Percentiles rank a stretch among this genome's conserved stretches.
Conservation (phyloP, 192 early-diverging fungal species). For the Backusella tarrabulga region DNA sequence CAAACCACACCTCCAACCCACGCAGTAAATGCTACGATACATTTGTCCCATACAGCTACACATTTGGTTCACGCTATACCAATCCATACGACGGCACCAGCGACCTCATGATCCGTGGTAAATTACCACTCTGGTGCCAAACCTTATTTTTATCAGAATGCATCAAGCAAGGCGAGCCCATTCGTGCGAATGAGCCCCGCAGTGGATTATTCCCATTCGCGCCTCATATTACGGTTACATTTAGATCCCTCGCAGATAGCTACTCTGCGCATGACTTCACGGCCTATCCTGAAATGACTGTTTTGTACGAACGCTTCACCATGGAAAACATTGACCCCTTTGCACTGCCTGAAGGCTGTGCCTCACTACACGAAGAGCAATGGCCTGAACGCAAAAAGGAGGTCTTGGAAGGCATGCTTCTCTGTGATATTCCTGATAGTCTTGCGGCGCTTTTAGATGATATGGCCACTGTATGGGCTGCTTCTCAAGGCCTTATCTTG, state of each 20-base stretch:
- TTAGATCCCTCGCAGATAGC: slow-evolving; percentile 5
- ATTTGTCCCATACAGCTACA: slow-evolving; percentile 32
- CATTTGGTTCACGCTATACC: slow-evolving; percentile 27
- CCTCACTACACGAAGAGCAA: too few species aligned
- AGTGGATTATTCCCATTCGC: slow-evolving; percentile 21
- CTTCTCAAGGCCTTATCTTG: not conserved
- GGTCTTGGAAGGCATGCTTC: not conserved
- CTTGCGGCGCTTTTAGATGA: not conserved
- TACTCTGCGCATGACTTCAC: not conserved
- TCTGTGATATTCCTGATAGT: slow-evolving; percentile 18
- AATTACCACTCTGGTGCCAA: slow-evolving; percentile 28
- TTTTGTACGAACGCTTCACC: slow-evolving; percentile 4
- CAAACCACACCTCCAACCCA: not conserved
- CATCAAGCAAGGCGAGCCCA: not conserved
- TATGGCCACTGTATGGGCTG: not conserved
- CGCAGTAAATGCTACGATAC: not conserved
- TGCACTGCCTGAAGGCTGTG: not conserved
- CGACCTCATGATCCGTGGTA: slow-evolving; percentile 25
- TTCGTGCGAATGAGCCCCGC: slow-evolving; percentile 13
- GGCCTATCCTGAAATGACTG: slow-evolving; percentile 2
- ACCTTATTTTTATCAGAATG: slow-evolving; percentile 23
- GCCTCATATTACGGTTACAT: slow-evolving; percentile 19
- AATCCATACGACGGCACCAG: slow-evolving; percentile 14
- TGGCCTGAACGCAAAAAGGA: not conserved
- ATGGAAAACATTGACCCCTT: slow-evolving; percentile 9